Base-by-base conservation (phyloP, 352 stramenopile genomes). In the Phytophthora capsici region DNA sequence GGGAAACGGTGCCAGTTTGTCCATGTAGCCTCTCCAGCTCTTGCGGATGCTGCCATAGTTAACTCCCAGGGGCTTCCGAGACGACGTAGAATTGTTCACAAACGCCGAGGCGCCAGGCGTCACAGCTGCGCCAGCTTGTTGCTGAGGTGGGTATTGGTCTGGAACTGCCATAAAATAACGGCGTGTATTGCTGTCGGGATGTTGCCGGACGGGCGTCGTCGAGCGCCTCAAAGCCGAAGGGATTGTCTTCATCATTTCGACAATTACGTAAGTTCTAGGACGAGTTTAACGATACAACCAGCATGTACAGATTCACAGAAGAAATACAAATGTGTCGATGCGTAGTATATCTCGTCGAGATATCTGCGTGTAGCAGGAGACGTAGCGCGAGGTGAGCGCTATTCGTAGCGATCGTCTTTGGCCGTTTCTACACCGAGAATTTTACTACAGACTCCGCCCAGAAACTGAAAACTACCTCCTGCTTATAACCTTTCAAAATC, bases 1-100 rank as follows among this genome's bases (percentile, higher is more conserved):
- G 0, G 83, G 83, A 37, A 80, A 84, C 1, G 25, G 5, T 4
- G 48, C 20, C 38, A 94, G 66, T 14, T 75, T 72, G 23, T 73
- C 52, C 16, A 94, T 46, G 22, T 80, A 59, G 7, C 59, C 62
- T 14, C 84, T 81, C 83, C 85, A 94, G 22, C 72, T 73, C 16
- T 73, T 82, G 3, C 81, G 81, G 34, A 94, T 66, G 60, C 78
- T 88, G 53, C 85, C 85, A 40, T 88, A 80, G 20, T 64, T 47
- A 2, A 71, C 9, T 7, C 57, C 61, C n/a, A 63, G 10, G 1
- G 59, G 55, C 45, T 59, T 70, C n/a, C 54, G 22, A 25, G 64
- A 67, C 32, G 63, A 20, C 2, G 45, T 58, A 3, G 19, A 49
- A 17, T 51, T 57, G 26, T 52, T 60, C 44, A 59, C 46, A 28